Evolutionary conservation across 2,329 filamentous ascomycete genomes (phyloP).

Genomic region (Sporothrix pseudoabietina): DNA sequence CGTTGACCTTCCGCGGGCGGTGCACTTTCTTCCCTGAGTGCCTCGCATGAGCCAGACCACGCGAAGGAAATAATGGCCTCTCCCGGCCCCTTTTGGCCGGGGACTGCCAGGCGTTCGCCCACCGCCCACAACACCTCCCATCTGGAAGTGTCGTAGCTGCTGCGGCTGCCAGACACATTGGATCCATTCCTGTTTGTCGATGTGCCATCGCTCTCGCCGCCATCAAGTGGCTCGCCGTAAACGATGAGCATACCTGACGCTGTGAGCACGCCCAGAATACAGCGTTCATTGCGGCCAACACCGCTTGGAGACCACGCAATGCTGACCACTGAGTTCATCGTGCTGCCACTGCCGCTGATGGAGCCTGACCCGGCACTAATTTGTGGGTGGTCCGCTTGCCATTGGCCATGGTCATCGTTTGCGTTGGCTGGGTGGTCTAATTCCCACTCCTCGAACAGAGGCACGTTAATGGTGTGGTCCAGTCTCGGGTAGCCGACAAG

Average conservation of each 20-base stretch:
- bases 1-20: not conserved
- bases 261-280: slow-evolving; percentile 55
- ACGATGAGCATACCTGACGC: slow-evolving; percentile 54
- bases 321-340: slow-evolving; percentile 57
- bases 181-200: no score
- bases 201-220: not conserved
- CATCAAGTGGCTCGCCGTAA: slow-evolving; percentile 50
- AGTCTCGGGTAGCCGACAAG: slow-evolving; percentile 44
- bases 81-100: slow-evolving; percentile 45
- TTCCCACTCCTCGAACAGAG: slow-evolving; percentile 43
- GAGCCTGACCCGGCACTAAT: slow-evolving; percentile 39
- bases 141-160: slow-evolving; percentile 42
- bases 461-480: slow-evolving; percentile 49
- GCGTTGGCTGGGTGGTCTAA: slow-evolving; percentile 35
- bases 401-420: slow-evolving; percentile 38
- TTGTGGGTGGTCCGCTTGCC: not conserved
- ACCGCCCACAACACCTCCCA: slow-evolving; percentile 61
- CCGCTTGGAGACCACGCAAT: slow-evolving; percentile 62
- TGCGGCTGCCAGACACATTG: slow-evolving; percentile 26
- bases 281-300: slow-evolving; percentile 56
- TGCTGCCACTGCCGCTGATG: slow-evolving; percentile 53
- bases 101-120: slow-evolving; percentile 55
- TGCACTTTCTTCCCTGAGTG: not conserved
- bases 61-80: slow-evolving; percentile 56
- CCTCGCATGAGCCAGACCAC: slow-evolving; percentile 49